phyloP scores from a whole-genome alignment of 202 grass and related monocot species.

The Carex sylvatica region DNA sequence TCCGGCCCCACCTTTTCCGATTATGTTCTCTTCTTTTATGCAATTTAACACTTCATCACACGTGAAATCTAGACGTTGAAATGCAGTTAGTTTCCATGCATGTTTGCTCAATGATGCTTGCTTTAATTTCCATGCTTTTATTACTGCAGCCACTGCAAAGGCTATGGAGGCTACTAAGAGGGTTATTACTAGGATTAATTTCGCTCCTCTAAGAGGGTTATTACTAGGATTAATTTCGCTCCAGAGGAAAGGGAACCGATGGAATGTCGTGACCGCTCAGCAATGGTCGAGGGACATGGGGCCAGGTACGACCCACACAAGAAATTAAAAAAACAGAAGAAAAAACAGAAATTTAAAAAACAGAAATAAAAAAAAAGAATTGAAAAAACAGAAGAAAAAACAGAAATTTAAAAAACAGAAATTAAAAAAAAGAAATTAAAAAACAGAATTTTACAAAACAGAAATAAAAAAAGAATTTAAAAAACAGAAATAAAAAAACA shows the following conservation, averaged over 20 bases:
- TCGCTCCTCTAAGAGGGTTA: slow-evolving; percentile 53
- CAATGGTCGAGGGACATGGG: slow-evolving; percentile 36
- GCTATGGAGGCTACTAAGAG: slow-evolving; percentile 72
- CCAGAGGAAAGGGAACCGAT: slow-evolving; percentile 51
- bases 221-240: slow-evolving; percentile 72
- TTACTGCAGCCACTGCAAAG: slow-evolving; percentile 63
- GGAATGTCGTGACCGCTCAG: slow-evolving; percentile 26
- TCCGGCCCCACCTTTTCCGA: slow-evolving; percentile 88
- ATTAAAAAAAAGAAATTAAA: too few relatives aligned
- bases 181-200: slow-evolving; percentile 75
- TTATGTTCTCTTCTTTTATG: slow-evolving; percentile 94
- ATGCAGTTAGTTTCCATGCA: slow-evolving; percentile 85
- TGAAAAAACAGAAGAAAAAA: too few relatives aligned
- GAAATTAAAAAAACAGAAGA: too few relatives aligned
- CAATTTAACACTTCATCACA: slow-evolving; percentile 79
- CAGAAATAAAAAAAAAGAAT: too few relatives aligned
- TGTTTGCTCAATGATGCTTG: slow-evolving; percentile 44
- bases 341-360: too few relatives aligned
- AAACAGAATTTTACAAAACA: too few relatives aligned
- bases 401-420: too few relatives aligned
- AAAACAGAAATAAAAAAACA: too few relatives aligned
- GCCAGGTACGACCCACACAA: slow-evolving; percentile 68
- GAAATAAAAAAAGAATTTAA: too few relatives aligned
- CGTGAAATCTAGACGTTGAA: slow-evolving; percentile 81
- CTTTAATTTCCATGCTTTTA: slow-evolving; percentile 78